Evolutionary conservation across 2,329 filamentous ascomycete species (phyloP), one percentile per base, ranked within the genome.

Genomic region (Ophiobolus disseminans): DNA sequence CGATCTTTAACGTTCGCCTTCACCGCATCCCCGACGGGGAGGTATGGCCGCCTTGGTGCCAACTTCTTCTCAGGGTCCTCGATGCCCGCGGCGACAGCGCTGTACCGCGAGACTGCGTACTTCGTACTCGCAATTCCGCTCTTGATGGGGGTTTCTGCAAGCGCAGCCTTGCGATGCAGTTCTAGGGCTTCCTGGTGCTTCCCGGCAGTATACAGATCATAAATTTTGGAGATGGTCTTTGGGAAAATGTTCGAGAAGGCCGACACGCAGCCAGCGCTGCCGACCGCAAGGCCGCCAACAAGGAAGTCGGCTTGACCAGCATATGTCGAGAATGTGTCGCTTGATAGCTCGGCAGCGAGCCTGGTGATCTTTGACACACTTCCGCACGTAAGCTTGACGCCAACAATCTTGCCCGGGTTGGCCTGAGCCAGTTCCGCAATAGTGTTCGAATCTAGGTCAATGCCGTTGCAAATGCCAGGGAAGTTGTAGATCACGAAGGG

Each of bases 291-390:
- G 0, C 80, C 82, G 1, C 78, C 81, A 21, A 85, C 73, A 31
- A 91, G 70, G 68, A 89, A 91, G 63, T 91, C 88, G 2, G 83
- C 84, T 73, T 91, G 87, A 0, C 89, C 89, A 1, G 86, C 87
- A 61, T 84, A 90, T 0, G 85, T 82, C 1, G 86, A 82, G 63
- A 91, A 91, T 9, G 78, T 69, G 2, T 81, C 76, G 0, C 80
- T 70, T 0, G 78, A 69, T 49, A 81, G 73, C 19, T 73, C 71
- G 2, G 80, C 77, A 0, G 79, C 77, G 3, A 91, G 78, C 7
- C 87, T 78, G 3, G 84, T 83, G 39, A 90, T 80, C 73, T 90
- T 90, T 49, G 85, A 87, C 23, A 89, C 88, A 58, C 84, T 86
- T n/a, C 86, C 87, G 63, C 87, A 90, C 2, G 87, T 90, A 45